phyloP scores from a whole-genome alignment of 2,329 filamentous ascomycete species.

The Apiospora sp. region DNA sequence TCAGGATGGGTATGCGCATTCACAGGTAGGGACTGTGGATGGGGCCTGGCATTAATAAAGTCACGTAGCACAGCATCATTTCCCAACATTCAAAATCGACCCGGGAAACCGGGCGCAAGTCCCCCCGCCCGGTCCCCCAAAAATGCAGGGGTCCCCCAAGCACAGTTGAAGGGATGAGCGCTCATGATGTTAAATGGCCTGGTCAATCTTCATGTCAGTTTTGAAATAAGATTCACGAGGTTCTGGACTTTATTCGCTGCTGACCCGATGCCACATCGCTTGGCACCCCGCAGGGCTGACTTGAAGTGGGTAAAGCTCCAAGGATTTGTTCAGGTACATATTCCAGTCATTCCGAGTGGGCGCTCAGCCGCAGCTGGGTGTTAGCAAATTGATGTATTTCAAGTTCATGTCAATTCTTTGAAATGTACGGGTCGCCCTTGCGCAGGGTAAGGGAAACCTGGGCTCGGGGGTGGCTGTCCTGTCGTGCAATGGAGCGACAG shows the following conservation, averaged over 20 bases:
- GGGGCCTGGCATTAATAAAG: no score
- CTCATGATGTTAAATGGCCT: not conserved
- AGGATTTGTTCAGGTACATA: no score
- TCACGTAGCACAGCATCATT: not conserved
- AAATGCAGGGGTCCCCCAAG: not conserved
- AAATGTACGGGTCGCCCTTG: not conserved
- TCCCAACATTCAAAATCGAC: not conserved
- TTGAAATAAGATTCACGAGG: not conserved
- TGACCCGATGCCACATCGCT: not conserved
- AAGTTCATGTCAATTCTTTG: not conserved
- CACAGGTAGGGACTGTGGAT: not conserved
- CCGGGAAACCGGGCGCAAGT: not conserved
- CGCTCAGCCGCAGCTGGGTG: not conserved
- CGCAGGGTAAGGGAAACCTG: no score
- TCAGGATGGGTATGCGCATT: not conserved
- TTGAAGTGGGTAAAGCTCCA: not conserved
- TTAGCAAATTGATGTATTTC: not conserved
- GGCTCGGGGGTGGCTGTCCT: not conserved
- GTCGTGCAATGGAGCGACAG: not conserved
- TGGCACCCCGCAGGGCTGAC: conserved; percentile 8
- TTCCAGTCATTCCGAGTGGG: not conserved
- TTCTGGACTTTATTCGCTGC: not conserved
- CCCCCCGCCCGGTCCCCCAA: not conserved
- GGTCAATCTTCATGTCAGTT: not conserved
- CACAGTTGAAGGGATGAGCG: not conserved